Conservation (phyloP, 306 rosid genomes). For the Glycine soja region DNA sequence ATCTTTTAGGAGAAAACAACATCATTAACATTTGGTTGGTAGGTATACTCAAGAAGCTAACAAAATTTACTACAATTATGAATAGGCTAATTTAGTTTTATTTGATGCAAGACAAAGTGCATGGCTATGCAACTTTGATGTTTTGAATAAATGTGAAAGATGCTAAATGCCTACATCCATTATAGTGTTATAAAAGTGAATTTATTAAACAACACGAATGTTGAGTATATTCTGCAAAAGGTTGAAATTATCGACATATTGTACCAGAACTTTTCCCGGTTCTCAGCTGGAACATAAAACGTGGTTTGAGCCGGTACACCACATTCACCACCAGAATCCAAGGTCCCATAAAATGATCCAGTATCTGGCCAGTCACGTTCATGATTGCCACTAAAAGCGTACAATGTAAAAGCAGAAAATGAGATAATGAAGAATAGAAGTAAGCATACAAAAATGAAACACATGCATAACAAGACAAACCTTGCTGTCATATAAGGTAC, state of each 20-base stretch:
- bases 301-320: constrained; percentile 84
- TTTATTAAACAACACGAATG: constrained; percentile 8
- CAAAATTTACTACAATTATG: not conserved
- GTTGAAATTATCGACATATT: constrained; percentile 13
- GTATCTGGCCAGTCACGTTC: constrained; percentile 97
- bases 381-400: constrained; percentile 81
- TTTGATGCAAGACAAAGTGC: constrained; percentile 16
- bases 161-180: constrained; percentile 17
- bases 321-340: constrained; percentile 98
- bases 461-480: constrained; percentile 48
- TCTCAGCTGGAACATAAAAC: constrained; percentile 95
- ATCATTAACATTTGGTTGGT: not conserved
- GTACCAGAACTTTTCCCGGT: constrained; percentile 88
- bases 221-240: constrained; percentile 15
- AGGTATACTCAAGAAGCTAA: constrained; percentile 4
- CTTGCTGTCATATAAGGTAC: constrained; percentile 95
- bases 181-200: constrained; percentile 15
- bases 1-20: constrained; percentile 11
- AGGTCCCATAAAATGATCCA: constrained; percentile 81
- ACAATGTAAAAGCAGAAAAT: constrained; percentile 35
- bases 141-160: constrained; percentile 29
- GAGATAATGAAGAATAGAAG: constrained; percentile 38
- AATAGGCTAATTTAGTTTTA: constrained; percentile 8
- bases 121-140: constrained; percentile 34
- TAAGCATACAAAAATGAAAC: not conserved